Conservation (phyloP, 2,329 filamentous ascomycete species). For the Fusarium sp. region DNA sequence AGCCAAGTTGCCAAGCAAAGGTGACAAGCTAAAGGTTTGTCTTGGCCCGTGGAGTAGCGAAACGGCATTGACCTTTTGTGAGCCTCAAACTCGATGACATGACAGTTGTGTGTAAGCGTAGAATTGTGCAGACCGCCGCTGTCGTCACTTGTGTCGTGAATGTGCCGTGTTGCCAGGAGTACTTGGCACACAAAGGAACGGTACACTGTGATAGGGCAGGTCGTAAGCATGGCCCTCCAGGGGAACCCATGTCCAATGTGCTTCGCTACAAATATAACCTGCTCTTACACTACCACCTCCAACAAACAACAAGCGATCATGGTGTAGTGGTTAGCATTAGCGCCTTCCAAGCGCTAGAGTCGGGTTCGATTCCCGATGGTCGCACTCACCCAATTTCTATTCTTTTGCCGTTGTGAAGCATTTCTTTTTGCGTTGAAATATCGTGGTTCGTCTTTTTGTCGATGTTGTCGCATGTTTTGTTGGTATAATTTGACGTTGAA, state of each 20-base stretch:
- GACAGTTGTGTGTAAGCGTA: not conserved
- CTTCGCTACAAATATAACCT: not conserved
- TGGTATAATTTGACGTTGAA: not conserved
- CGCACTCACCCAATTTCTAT: not conserved
- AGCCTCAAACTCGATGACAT: not conserved
- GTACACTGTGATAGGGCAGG: not conserved
- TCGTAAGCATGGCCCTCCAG: not conserved
- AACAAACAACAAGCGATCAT: not conserved
- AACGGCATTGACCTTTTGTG: not conserved
- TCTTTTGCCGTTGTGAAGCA: not conserved
- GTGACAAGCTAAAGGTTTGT: conserved; percentile 1
- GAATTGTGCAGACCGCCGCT: not conserved
- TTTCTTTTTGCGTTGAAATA: not conserved
- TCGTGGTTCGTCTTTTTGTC: not conserved
- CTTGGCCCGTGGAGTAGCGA: not conserved
- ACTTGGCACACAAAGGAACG: not conserved
- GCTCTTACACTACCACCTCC: not conserved
- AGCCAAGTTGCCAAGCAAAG: conserved; percentile 2
- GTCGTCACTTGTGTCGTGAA: not conserved
- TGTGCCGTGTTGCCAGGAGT: not conserved
- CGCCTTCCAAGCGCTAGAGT: conserved; percentile 13
- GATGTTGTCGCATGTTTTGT: not conserved
- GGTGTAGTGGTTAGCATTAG: conserved; percentile 15
- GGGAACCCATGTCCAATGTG: not conserved
- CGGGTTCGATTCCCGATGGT: conserved; percentile 12